Evolutionary conservation across 768 basidiomycete genomes (phyloP).

Genomic region (Pulveroboletus sp.): DNA sequence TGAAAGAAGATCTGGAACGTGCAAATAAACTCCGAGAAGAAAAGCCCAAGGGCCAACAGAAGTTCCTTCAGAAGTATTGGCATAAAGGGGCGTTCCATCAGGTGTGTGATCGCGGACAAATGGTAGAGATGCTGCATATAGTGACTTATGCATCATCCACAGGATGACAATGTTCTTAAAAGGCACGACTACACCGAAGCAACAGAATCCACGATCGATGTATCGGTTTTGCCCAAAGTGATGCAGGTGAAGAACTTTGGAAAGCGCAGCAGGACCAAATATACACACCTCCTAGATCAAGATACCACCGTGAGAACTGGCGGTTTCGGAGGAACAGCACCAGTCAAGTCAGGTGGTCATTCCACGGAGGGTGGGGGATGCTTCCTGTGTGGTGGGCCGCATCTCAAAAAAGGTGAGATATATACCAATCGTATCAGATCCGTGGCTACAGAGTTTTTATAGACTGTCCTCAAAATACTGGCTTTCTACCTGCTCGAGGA

Average conservation of each 20-base stretch:
- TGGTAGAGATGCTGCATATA: constrained; percentile 2
- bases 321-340: constrained; percentile 60
- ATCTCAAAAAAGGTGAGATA: constrained; percentile 78
- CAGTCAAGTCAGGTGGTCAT: constrained; percentile 54
- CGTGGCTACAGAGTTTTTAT: constrained; percentile 6
- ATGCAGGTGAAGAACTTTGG: constrained; percentile 98
- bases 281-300: constrained; percentile 93
- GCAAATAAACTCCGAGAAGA: constrained; percentile 80
- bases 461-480: constrained; percentile 54
- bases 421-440: not conserved
- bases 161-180: constrained; percentile 87
- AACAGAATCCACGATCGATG: constrained; percentile 83
- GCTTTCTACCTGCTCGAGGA: constrained; percentile 30
- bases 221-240: constrained; percentile 84
- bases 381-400: constrained; percentile 91
- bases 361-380: constrained; percentile 66
- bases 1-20: constrained; percentile 88
- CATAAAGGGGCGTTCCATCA: constrained; percentile 99
- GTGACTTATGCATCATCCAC: constrained; percentile 22
- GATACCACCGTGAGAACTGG: constrained; percentile 71
- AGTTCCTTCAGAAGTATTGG: constrained; percentile 97
- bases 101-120: constrained; percentile 40
- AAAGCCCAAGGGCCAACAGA: constrained; percentile 87
- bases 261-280: constrained; percentile 89
- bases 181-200: constrained; percentile 86